Evolutionary conservation across 2,329 filamentous ascomycete species (phyloP).

Genomic region (Paecilomyces niveus): DNA sequence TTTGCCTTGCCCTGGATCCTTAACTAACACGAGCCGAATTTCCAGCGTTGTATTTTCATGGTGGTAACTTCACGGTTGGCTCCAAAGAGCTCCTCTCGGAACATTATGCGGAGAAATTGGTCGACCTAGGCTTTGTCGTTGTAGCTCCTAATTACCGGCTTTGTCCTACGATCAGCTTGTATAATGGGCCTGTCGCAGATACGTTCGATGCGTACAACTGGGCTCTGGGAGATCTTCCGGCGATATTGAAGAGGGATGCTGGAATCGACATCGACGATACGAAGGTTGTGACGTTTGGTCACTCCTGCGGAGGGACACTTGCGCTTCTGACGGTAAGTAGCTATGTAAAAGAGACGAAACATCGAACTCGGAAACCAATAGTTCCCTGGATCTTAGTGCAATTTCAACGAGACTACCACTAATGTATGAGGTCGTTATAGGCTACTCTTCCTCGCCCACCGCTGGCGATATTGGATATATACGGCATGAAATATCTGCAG

Average conservation of each 20-base stretch:
- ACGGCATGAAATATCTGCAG: neutral
- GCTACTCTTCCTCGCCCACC: neutral
- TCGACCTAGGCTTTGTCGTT: neutral
- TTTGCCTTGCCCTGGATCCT: too few relatives aligned
- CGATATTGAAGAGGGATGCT: neutral
- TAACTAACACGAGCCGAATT: too few relatives aligned
- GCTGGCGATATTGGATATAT: neutral
- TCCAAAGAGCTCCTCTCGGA: neutral
- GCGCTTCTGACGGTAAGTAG: neutral
- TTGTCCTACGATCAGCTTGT: neutral
- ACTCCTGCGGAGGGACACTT: neutral
- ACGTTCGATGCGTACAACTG: neutral
- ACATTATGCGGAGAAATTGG: neutral
- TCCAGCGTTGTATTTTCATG: neutral
- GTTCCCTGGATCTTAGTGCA: too few relatives aligned
- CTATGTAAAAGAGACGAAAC: too few relatives aligned
- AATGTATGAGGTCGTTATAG: neutral
- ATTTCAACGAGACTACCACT: too few relatives aligned
- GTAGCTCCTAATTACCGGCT: neutral
- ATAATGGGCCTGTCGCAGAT: neutral
- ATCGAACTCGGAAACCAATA: too few relatives aligned
- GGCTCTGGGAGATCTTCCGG: neutral
- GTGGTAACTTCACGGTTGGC: neutral
- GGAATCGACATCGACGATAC: neutral
- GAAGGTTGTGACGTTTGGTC: neutral